Evolutionary conservation across 148 eudicot genomes (phyloP).

Genomic region (Spergularia bocconei): DNA sequence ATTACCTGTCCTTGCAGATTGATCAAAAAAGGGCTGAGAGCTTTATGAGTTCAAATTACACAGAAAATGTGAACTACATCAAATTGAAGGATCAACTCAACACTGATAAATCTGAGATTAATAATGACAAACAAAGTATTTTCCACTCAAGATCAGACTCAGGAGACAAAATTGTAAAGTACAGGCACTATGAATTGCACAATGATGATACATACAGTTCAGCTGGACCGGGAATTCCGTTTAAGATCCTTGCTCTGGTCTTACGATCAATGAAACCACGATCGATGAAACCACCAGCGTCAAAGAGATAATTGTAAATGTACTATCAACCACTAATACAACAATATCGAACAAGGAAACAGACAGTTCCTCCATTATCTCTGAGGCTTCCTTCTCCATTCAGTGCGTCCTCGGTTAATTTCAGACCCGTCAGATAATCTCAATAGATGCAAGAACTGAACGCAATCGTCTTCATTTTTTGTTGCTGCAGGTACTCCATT

Average conservation of each 20-base stretch:
- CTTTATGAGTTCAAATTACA: too few species aligned
- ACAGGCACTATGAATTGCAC: slow-evolving; percentile 9
- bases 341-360: neutral
- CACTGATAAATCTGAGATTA: too few species aligned
- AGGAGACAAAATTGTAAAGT: slow-evolving; percentile 1
- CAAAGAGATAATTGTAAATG: slow-evolving; percentile 8
- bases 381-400: slow-evolving; percentile 71
- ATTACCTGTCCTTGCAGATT: neutral
- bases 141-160: neutral
- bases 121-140: neutral
- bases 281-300: neutral
- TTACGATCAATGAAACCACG: neutral
- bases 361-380: slow-evolving; percentile 20
- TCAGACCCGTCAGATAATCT: slow-evolving; percentile 71
- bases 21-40: neutral
- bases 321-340: neutral
- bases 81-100: too few species aligned
- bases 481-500: slow-evolving; percentile 44
- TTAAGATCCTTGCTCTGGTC: slow-evolving; percentile 6
- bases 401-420: slow-evolving; percentile 76
- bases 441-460: slow-evolving; percentile 69
- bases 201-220: slow-evolving; percentile 14
- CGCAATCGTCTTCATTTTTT: slow-evolving; percentile 32
- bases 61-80: too few species aligned
- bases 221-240: neutral